phyloP scores from a whole-genome alignment of 345 rosid genomes.

The Abelmoschus esculentus region DNA sequence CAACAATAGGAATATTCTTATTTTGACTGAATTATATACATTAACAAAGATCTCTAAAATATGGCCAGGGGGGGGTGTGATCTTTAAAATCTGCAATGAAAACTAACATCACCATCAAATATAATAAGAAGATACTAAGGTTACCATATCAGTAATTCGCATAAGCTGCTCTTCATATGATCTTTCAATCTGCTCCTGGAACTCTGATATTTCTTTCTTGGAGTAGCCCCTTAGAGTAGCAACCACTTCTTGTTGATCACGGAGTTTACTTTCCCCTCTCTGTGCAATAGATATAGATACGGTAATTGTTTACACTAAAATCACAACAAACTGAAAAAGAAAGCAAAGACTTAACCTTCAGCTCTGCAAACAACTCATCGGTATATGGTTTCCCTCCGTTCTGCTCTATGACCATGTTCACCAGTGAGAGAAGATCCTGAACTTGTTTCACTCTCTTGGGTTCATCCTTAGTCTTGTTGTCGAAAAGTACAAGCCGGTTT shows the following conservation, averaged over 20 bases:
- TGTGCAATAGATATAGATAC: constrained; percentile 19
- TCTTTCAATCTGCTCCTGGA: constrained; percentile 51
- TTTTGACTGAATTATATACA: too few relatives aligned
- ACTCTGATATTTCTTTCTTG: constrained; percentile 40
- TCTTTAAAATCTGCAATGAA: background rate
- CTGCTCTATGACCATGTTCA: constrained; percentile 35
- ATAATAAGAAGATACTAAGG: background rate
- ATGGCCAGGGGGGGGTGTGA: background rate
- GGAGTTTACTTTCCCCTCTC: constrained; percentile 63
- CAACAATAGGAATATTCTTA: background rate
- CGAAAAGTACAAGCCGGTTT: constrained; percentile 57
- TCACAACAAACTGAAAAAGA: background rate
- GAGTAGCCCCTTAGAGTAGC: constrained; percentile 53
- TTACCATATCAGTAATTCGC: constrained; percentile 66
- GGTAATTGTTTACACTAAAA: background rate
- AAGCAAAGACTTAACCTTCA: constrained; percentile 37
- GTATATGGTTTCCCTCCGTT: constrained; percentile 75
- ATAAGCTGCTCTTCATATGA: constrained; percentile 56
- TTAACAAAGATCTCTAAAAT: too few relatives aligned
- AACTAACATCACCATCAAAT: background rate
- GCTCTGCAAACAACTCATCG: constrained; percentile 58
- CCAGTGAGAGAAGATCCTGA: constrained; percentile 54
- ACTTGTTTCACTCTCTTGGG: constrained; percentile 49
- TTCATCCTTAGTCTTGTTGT: constrained; percentile 71
- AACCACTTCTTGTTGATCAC: constrained; percentile 52